Evolutionary conservation across 2,329 filamentous ascomycete genomes (phyloP), one percentile per base, ranked within the genome.

Genomic region (Phaeosphaeria sp.): DNA sequence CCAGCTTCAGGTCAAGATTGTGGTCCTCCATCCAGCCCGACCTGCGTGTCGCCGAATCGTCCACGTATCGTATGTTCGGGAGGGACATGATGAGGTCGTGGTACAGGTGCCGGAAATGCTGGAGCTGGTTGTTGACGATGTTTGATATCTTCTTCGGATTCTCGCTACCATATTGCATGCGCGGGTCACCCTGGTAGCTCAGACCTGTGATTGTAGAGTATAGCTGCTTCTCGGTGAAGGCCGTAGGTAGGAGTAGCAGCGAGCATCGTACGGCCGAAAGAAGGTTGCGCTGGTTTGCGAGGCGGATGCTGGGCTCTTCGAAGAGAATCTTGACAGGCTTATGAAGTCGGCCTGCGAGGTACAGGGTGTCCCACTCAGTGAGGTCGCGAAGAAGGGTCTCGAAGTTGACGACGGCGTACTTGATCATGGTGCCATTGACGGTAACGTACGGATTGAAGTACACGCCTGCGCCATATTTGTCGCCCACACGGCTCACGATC

Each of bases 371-470:
- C 95, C 95, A 99, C 57, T 93, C 88, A 27, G 88, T 90, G 22
- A 99, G 85, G 74, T 99, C 95, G 43, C 84, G 85, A 69, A 92
- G 93, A 17, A 99, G 82, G 2, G 93, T 97, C 72, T 96, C 89
- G 64, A 98, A 86, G 71, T 96, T 97, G 44, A 97, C 96, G 21
- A 99, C 95, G 20, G 94, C 95, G 71, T 99, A 99, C 79, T 99
- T 99, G 78, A 99, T 95, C 71, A 98, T 84, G 60, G 93, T 96
- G 42, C 95, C 96, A 70, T 98, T 97, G 59, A 98, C 89, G 2
- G 91, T 94, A 49, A 99, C 87, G 75, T 94, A 97, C 0, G 95
- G 93, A 71, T 99, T 97, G 81, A 97, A 99, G 79, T 99, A 99
- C 40, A 97, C 92, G 6, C 95, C 96, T 0, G 95, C 95, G 43